Evolutionary conservation across 2,329 filamentous ascomycete species (phyloP).

Genomic region (Penicillium sp.): DNA sequence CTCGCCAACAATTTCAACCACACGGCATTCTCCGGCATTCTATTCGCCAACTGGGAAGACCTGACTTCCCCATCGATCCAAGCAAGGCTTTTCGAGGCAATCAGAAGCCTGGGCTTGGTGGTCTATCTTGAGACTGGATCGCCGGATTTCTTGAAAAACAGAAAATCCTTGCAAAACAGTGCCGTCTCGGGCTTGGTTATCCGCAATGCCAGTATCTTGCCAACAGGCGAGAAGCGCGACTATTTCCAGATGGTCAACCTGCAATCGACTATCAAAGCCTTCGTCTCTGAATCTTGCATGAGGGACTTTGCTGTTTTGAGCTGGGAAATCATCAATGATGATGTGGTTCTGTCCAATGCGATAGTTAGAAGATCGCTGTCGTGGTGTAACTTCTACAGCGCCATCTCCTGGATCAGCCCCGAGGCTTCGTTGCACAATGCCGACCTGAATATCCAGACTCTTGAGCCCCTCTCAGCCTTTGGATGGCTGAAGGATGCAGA

Average conservation of each 20-base stretch:
- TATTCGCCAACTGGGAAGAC: conserved; percentile 43
- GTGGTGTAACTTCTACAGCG: conserved; percentile 48
- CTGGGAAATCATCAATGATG: conserved; percentile 46
- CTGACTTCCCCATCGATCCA: conserved; percentile 29
- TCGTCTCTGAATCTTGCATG: conserved; percentile 45
- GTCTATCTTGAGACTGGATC: conserved; percentile 43
- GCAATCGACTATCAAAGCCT: conserved; percentile 42
- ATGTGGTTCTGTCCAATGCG: conserved; percentile 38
- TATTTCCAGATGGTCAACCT: conserved; percentile 44
- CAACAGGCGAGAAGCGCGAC: conserved; percentile 41
- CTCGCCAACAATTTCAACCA: conserved; percentile 25
- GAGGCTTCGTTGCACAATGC: conserved; percentile 37
- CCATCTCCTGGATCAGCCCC: conserved; percentile 43
- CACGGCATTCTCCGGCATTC: conserved; percentile 37
- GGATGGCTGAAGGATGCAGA: conserved; percentile 46
- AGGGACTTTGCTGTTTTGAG: conserved; percentile 42
- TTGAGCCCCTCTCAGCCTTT: conserved; percentile 44
- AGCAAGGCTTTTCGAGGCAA: conserved; percentile 30
- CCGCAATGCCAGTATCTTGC: conserved; percentile 41
- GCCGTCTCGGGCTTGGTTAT: conserved; percentile 39
- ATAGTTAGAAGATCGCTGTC: conserved; percentile 42
- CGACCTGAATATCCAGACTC: conserved; percentile 26
- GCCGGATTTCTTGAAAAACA: conserved; percentile 40
- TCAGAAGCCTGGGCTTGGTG: conserved; percentile 35
- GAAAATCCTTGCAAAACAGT: conserved; percentile 32